These are phyloP conservation scores for Trametes cingulata DNA, from an alignment of 768 basidiomycete genomes.

Conservation along the genomic window DNA sequence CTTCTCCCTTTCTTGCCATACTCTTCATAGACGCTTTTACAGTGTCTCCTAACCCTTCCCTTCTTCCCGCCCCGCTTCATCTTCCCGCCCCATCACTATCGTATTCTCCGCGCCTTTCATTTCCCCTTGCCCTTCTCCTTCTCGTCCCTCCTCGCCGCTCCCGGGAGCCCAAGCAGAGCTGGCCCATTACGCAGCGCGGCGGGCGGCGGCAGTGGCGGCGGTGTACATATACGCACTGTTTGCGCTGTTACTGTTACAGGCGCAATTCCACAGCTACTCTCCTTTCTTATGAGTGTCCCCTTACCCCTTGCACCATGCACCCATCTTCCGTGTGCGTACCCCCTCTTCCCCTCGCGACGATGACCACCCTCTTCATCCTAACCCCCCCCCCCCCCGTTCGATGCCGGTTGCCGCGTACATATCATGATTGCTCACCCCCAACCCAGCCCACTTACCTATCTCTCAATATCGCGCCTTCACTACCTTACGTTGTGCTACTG, in stretches of 20 bases:
- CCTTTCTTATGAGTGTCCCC: neutral
- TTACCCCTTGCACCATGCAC: neutral
- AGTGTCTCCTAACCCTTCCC: neutral
- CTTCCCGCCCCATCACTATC: slow-evolving; percentile 4
- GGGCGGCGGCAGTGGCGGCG: neutral
- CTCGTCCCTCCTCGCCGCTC: neutral
- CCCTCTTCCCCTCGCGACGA: too few relatives aligned
- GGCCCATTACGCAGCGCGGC: neutral
- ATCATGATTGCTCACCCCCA: too few relatives aligned
- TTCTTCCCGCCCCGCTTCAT: neutral
- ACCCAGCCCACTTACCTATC: neutral
- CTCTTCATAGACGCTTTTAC: neutral
- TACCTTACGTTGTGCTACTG: slow-evolving; percentile 6
- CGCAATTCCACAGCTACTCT: too few relatives aligned
- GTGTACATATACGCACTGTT: slow-evolving; percentile 2
- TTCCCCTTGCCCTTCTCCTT: neutral
- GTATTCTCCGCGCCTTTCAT: neutral
- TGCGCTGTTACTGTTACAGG: neutral
- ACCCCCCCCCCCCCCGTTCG: neutral
- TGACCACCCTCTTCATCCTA: neutral
- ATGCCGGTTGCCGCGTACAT: neutral
- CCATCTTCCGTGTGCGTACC: too few relatives aligned
- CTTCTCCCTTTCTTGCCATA: neutral
- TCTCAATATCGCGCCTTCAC: neutral
- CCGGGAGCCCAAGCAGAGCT: neutral